Conservation (phyloP, 495 filamentous ascomycete species). For the Poronia punctata region DNA sequence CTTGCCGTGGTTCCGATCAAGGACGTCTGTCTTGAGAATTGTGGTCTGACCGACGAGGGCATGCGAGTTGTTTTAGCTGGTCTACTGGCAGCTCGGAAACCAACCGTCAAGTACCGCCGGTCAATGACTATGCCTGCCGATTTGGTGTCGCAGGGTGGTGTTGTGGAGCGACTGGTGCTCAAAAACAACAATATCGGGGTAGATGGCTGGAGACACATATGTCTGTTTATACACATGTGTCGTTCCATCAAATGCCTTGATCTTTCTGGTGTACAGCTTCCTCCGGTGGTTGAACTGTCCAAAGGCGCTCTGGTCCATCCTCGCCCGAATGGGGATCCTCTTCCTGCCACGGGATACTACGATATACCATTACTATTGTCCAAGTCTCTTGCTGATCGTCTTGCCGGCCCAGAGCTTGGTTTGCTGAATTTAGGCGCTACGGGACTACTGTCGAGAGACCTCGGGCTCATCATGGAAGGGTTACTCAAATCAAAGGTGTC, state of each 20-base stretch:
- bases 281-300: conserved; percentile 32
- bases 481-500: conserved; percentile 64
- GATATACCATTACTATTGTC: conserved; percentile 48
- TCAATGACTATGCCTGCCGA: conserved; percentile 24
- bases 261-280: conserved; percentile 79
- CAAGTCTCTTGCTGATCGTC: conserved; percentile 66
- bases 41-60: conserved; percentile 77
- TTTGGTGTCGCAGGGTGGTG: conserved; percentile 47
- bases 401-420: conserved; percentile 69
- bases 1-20: conserved; percentile 87
- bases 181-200: conserved; percentile 74
- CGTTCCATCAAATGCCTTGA: conserved; percentile 80
- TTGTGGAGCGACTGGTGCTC: conserved; percentile 81
- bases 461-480: conserved; percentile 69
- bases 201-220: conserved; percentile 89
- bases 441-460: conserved; percentile 58
- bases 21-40: conserved; percentile 77
- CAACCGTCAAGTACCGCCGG: conserved; percentile 35
- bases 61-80: conserved; percentile 80
- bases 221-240: conserved; percentile 83
- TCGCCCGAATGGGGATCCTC: conserved; percentile 7
- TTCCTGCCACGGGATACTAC: conserved; percentile 13
- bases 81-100: conserved; percentile 70
- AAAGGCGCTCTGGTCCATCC: conserved; percentile 16
- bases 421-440: conserved; percentile 80